phyloP scores from a whole-genome alignment of 2,329 filamentous ascomycete genomes.

The Colletotrichum lentis region DNA sequence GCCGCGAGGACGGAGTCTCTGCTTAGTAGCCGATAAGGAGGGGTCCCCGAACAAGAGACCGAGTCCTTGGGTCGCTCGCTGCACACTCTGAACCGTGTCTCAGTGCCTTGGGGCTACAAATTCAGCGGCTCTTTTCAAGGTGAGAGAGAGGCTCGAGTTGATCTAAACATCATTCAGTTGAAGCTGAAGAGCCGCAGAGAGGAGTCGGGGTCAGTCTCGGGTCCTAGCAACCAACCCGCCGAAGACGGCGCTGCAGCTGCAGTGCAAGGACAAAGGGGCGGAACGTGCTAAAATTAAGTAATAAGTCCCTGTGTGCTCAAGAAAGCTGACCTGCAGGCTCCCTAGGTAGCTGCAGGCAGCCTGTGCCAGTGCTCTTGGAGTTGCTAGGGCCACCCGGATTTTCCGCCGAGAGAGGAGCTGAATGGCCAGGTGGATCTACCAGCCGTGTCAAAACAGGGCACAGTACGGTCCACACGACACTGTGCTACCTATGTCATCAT shows the following conservation, averaged over 20 bases:
- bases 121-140: constrained; percentile 19
- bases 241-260: too few species aligned
- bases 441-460: neutral
- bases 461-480: constrained; percentile 5
- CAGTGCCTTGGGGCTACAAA: constrained; percentile 3
- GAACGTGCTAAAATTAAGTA: constrained; percentile 28
- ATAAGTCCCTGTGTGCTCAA: constrained; percentile 14
- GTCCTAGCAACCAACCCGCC: constrained; percentile 10
- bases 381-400: neutral
- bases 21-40: neutral
- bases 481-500: constrained; percentile 28
- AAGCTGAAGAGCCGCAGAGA: constrained; percentile 10
- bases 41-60: neutral
- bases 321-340: neutral
- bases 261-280: neutral
- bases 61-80: neutral
- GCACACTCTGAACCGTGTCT: neutral
- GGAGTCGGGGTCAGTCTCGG: constrained; percentile 14
- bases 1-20: neutral
- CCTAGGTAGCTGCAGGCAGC: constrained; percentile 21
- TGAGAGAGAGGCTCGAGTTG: constrained; percentile 24
- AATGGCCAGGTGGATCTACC: neutral
- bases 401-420: constrained; percentile 3
- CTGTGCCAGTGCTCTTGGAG: constrained; percentile 4
- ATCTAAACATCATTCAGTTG: constrained; percentile 15